Base-by-base conservation (phyloP, 257 asterid genomes). In the Rubia yunnanensis region DNA sequence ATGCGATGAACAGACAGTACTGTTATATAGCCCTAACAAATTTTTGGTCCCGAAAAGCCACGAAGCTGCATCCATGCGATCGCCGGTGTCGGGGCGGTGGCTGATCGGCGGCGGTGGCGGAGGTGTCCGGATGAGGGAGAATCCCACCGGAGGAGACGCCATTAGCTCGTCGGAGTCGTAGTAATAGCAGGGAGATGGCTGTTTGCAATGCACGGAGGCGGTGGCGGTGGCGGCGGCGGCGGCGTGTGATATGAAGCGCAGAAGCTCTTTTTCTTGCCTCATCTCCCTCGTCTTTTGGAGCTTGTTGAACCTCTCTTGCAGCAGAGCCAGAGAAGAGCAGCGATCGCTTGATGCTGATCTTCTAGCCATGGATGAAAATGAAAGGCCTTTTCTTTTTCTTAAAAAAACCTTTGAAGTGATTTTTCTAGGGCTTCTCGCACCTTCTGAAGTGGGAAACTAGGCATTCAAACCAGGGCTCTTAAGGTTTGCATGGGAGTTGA, bases 291-390 rank as follows among this genome's bases (percentile, higher is more conserved):
- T 68, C 35, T 60, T 78, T 22, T 72, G 76, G 59, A 78, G 58
- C 56, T 69, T 70, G 50, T 72, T 76, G 36, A 78, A 78, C 66
- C 80, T 75, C 38, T 78, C 83, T 55, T 72, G 83, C 23, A 78
- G 27, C 71, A 78, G 36, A 41, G 78, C 76, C 23, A 78, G 66
- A 50, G 83, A 78, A 15, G 83, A 74, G 39, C 22, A 49, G 17
- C 17, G 24, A 0, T 35, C 22, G 57, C 66, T 50, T 52, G 58
- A 58, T 20, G 13, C 10, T 64, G 62, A 66, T 74, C 75, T 58
- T 34, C 66, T 56, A 18, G 66, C 71, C 71, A 72, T 71, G 36
- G 31, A 36, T 36, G 44, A 36, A 36, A 4, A 32, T 44, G 22
- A 15, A 44, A 57, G n/a, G n/a, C n/a, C n/a, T n/a, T n/a, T n/a